phyloP scores from a whole-genome alignment of 148 eudicot genomes.

The Cornus florida region DNA sequence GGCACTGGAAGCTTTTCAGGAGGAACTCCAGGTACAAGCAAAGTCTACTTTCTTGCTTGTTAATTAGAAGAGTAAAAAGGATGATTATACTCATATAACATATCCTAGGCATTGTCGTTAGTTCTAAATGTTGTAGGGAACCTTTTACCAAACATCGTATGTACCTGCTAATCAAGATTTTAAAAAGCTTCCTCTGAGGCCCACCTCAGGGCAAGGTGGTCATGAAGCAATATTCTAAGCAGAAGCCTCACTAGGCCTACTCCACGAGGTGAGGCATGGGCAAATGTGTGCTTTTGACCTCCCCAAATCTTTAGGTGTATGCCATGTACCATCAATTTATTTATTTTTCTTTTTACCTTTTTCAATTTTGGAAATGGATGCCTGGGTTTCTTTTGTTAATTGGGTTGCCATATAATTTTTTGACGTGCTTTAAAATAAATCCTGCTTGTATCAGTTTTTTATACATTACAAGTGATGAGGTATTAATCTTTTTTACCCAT shows the following conservation, averaged over 20 bases:
- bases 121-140: no score
- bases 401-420: no score
- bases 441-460: background rate
- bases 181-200: no score
- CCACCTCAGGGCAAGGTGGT: no score
- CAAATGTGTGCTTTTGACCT: background rate
- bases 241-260: no score
- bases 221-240: no score
- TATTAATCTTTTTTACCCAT: background rate
- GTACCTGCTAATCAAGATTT: no score
- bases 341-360: background rate
- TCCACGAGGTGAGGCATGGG: no score
- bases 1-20: conserved; percentile 34
- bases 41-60: background rate
- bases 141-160: no score
- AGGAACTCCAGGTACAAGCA: conserved; percentile 49
- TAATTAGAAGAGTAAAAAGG: background rate
- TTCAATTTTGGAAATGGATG: background rate
- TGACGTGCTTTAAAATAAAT: background rate
- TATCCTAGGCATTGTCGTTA: background rate
- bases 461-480: background rate
- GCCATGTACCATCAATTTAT: background rate
- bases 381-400: background rate
- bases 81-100: background rate
- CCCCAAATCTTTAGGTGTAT: background rate